phyloP scores from a whole-genome alignment of 192 early-diverging fungal genomes.

The Pilaira anomala region DNA sequence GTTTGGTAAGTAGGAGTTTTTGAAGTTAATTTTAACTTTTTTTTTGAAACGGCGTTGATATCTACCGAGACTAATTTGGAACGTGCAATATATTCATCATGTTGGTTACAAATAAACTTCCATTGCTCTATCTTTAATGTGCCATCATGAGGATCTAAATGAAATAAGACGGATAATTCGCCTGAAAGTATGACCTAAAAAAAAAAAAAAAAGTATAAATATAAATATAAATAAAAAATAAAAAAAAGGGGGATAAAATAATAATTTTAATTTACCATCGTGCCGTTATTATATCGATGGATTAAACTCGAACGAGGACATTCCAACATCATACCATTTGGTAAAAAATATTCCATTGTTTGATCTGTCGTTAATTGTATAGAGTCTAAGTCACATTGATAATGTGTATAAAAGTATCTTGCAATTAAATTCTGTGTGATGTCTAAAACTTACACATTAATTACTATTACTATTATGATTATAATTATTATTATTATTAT shows the following conservation, averaged over 20 bases:
- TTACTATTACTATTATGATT: not conserved
- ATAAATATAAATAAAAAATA: not conserved
- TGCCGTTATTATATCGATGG: conserved; percentile 26
- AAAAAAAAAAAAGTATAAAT: not conserved
- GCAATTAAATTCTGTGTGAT: conserved; percentile 7
- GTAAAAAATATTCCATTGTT: conserved; percentile 21
- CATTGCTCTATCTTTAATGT: conserved; percentile 10
- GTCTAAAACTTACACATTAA: not conserved
- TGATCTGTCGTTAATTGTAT: conserved; percentile 26
- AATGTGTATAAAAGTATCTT: conserved; percentile 23
- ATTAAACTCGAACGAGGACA: conserved; percentile 22
- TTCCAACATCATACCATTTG: conserved; percentile 18
- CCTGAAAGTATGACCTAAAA: conserved; percentile 15
- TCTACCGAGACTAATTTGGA: not conserved
- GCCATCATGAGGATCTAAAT: conserved; percentile 1
- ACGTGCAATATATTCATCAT: conserved; percentile 21
- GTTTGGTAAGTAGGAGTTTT: not conserved
- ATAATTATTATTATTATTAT: not conserved
- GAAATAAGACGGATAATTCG: conserved; percentile 11
- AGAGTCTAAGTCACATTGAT: conserved; percentile 17
- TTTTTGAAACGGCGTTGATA: not conserved
- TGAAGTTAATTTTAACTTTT: not conserved
- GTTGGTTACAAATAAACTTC: conserved; percentile 16
- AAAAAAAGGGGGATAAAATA: not conserved
- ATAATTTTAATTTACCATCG: conserved; percentile 10